Evolutionary conservation across 306 rosid genomes (phyloP), one percentile per base, ranked within the genome.

Genomic region (Abrus pulchellus): DNA sequence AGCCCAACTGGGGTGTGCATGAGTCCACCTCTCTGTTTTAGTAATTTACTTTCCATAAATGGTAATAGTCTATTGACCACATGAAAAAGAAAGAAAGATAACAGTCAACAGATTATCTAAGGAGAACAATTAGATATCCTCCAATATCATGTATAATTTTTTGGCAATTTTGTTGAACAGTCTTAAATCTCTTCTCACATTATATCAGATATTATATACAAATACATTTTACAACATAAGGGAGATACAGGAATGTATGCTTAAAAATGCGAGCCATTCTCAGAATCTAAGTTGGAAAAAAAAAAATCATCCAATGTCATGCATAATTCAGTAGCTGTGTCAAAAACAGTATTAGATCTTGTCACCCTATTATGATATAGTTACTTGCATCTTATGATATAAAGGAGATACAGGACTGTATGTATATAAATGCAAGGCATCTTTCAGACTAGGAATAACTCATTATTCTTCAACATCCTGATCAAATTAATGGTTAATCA

Each of bases 1-100:
- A 77, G 81, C 74, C 54, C 81, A 65, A 65, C n/a, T 3, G 28
- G 8, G 33, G 47, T 43, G 69, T 32, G 45, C 9, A 44, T 28
- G 3, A 11, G 28, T 11, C 10, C 66, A 28, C 13, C 7, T 13
- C 45, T 28, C 30, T 8, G 28, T 9, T 44, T 1, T 44, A 44
- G 6, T 48, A 14, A 28, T 9, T 48, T 48, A 13, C 43, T 69
- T 20, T 29, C 33, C 41, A 30, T 11, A 2, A 57, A 56, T n/a
- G 14, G n/a, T 6, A 57, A n/a, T 1, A 13, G 20, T 70, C 5
- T n/a, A 14, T 28, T 36, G 40, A 36, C 1, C 40, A 36, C 20
- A 20, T 20, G 20, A 36, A 2, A 0, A 36, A 44, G 7, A 0
- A 36, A 44, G 7, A 44, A 44, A 44, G 1, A 5, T 3, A 44